Conservation (phyloP, 2,329 filamentous ascomycete genomes). For the Cyphellophora attinorum region DNA sequence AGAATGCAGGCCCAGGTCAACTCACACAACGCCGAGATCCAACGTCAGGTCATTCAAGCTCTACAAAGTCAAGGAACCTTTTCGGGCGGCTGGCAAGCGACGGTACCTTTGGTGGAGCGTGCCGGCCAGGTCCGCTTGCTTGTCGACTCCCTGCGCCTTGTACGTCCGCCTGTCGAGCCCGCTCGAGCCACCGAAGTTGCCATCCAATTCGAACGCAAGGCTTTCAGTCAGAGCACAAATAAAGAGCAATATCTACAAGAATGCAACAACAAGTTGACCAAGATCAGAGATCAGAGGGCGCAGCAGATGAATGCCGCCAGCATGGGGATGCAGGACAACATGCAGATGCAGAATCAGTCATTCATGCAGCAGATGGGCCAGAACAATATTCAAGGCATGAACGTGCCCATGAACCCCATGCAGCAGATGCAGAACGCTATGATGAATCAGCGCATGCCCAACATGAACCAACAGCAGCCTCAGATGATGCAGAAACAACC, state of each 20-base stretch:
- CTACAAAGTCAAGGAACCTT: constrained; percentile 33
- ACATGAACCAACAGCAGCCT: constrained; percentile 23
- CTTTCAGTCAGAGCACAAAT: constrained; percentile 28
- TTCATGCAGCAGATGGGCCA: constrained; percentile 20
- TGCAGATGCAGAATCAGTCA: constrained; percentile 29
- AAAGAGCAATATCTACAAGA: constrained; percentile 32
- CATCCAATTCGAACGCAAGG: constrained; percentile 34
- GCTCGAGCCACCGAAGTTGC: constrained; percentile 30
- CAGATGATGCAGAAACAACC: constrained; percentile 19
- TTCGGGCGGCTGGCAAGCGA: constrained; percentile 35
- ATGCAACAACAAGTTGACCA: constrained; percentile 33
- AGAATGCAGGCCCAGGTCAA: constrained; percentile 19
- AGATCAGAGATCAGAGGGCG: constrained; percentile 34
- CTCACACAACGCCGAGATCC: constrained; percentile 5
- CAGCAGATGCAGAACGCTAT: constrained; percentile 15
- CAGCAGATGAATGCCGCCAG: constrained; percentile 27
- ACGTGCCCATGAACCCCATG: background rate
- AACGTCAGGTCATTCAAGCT: constrained; percentile 27
- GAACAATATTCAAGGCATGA: constrained; percentile 26
- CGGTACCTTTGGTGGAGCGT: constrained; percentile 29
- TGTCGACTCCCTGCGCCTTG: constrained; percentile 36
- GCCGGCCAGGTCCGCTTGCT: constrained; percentile 34
- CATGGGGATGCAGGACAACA: constrained; percentile 15
- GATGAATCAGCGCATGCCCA: constrained; percentile 20
- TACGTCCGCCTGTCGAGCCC: constrained; percentile 31